A percentile compares a stretch with the other conserved stretches of the same genome.
phyloP scores from a whole-genome alignment of 768 basidiomycete species.

The Suillus ampliporus region DNA sequence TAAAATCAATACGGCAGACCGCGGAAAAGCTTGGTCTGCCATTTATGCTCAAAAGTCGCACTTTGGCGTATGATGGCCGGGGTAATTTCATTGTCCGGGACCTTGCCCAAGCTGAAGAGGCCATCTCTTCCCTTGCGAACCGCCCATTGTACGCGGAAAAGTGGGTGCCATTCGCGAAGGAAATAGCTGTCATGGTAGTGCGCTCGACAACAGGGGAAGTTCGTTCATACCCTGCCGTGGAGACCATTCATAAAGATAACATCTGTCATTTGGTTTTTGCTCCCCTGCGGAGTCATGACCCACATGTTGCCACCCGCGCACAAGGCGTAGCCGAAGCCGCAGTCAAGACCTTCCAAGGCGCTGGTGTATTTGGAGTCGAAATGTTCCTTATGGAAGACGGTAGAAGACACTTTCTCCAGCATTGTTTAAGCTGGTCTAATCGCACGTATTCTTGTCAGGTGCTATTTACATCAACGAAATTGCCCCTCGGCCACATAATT shows the following conservation, averaged over 20 bases:
- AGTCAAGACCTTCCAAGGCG: conserved; percentile 78
- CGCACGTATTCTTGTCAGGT: conserved; percentile 48
- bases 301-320: conserved; percentile 62
- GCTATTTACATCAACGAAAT: conserved; percentile 92
- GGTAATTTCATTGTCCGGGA: conserved; percentile 85
- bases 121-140: conserved; percentile 58
- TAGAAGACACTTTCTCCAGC: conserved; percentile 37
- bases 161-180: conserved; percentile 87
- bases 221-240: conserved; percentile 86
- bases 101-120: conserved; percentile 54
- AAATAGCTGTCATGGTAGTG: conserved; percentile 98
- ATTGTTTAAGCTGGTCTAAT: background rate
- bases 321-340: conserved; percentile 80
- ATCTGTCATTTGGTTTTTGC: conserved; percentile 94
- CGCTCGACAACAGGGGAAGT: conserved; percentile 76
- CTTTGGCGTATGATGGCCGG: conserved; percentile 93
- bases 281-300: conserved; percentile 71
- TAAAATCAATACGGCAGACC: conserved; percentile 57
- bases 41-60: conserved; percentile 95
- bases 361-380: conserved; percentile 97
- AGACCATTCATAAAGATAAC: conserved; percentile 93
- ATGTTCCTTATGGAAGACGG: conserved; percentile 95
- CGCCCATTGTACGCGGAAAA: conserved; percentile 91
- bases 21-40: conserved; percentile 75
- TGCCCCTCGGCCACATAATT: conserved; percentile 97